These are phyloP conservation scores for Apophysomyces trapeziformis DNA, from an alignment of 371 early-diverging fungal species.

Conservation along the genomic window DNA sequence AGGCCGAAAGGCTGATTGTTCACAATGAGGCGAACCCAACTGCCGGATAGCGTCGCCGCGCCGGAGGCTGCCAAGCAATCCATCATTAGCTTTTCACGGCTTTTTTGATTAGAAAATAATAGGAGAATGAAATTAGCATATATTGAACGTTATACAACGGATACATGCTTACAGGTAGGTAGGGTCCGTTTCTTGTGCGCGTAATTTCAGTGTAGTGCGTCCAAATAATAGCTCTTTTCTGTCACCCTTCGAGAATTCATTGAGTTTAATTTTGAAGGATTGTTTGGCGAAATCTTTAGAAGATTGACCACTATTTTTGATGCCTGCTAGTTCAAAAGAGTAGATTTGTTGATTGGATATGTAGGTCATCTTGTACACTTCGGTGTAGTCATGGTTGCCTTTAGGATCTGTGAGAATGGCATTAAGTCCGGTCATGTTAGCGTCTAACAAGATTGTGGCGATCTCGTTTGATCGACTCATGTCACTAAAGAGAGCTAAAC, in stretches of 20 bases:
- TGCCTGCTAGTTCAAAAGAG: slow-evolving; percentile 37
- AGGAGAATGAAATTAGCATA: neutral
- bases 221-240: slow-evolving; percentile 30
- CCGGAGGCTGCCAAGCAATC: slow-evolving; percentile 52
- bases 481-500: slow-evolving; percentile 33
- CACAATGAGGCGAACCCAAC: slow-evolving; percentile 52
- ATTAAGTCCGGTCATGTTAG: slow-evolving; percentile 20
- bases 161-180: slow-evolving; percentile 35
- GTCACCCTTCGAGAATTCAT: slow-evolving; percentile 31
- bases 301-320: slow-evolving; percentile 51
- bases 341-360: slow-evolving; percentile 46
- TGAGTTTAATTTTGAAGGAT: slow-evolving; percentile 50
- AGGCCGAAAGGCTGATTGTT: slow-evolving; percentile 49
- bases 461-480: slow-evolving; percentile 41
- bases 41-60: slow-evolving; percentile 47
- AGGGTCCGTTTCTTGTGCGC: slow-evolving; percentile 52
- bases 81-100: slow-evolving; percentile 49
- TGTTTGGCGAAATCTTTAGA: slow-evolving; percentile 54
- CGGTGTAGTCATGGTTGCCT: slow-evolving; percentile 14
- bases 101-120: slow-evolving; percentile 13
- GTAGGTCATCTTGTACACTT: slow-evolving; percentile 36
- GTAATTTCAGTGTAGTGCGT: slow-evolving; percentile 52
- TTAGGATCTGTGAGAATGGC: slow-evolving; percentile 20
- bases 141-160: neutral
- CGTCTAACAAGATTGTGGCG: slow-evolving; percentile 31